Conservation (phyloP, 805 yeast species). For the Yamadazyma laniorum region DNA sequence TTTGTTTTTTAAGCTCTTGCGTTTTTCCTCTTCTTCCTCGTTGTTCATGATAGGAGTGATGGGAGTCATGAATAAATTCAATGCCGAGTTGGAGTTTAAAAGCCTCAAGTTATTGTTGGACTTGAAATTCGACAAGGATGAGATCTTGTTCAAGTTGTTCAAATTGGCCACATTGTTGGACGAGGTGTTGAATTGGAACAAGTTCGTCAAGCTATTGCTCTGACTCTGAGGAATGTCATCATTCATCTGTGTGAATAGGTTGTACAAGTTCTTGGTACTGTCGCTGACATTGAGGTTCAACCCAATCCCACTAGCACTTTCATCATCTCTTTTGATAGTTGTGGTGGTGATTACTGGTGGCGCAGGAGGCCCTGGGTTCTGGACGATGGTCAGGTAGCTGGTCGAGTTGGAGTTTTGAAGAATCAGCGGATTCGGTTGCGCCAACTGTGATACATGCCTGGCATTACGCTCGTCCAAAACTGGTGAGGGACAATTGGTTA, state of each 20-base stretch:
- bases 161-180: conserved; percentile 10
- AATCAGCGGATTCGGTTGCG: neutral
- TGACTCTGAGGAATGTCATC: conserved; percentile 21
- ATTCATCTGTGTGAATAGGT: conserved; percentile 26
- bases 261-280: conserved; percentile 30
- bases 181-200: conserved; percentile 21
- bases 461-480: conserved; percentile 6
- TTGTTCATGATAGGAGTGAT: conserved; percentile 7
- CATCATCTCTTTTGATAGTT: conserved; percentile 13
- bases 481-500: conserved; percentile 14
- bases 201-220: conserved; percentile 21
- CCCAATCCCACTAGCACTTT: conserved; percentile 7
- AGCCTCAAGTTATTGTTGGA: conserved; percentile 13
- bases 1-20: conserved; percentile 10
- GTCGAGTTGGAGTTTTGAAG: conserved; percentile 11
- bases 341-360: conserved; percentile 15
- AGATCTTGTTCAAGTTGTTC: conserved; percentile 9
- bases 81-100: conserved; percentile 12
- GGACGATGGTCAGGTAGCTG: conserved; percentile 14
- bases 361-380: conserved; percentile 10
- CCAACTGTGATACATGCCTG: neutral
- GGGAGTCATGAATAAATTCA: conserved; percentile 13
- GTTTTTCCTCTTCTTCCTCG: conserved; percentile 10
- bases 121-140: conserved; percentile 13
- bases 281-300: conserved; percentile 20